phyloP scores from a whole-genome alignment of 768 basidiomycete species.

The Boletellus sp. region DNA sequence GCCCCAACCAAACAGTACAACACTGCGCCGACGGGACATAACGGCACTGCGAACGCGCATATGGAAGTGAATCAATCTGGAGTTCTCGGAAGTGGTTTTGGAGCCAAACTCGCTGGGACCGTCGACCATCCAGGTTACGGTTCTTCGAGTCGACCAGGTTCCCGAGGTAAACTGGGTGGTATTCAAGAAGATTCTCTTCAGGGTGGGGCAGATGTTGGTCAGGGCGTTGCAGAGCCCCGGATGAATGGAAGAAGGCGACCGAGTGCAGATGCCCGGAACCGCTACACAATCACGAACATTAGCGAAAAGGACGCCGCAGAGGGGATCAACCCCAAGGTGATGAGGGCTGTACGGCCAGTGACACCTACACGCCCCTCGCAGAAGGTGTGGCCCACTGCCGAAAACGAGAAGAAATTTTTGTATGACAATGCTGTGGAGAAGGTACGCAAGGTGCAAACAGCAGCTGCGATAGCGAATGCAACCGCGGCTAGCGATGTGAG shows the following conservation, averaged over 20 bases:
- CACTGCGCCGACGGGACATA: conserved; percentile 26
- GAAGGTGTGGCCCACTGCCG: conserved; percentile 33
- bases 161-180: conserved; percentile 18
- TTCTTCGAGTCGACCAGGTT: conserved; percentile 11
- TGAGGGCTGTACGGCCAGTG: conserved; percentile 14
- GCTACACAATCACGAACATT: conserved; percentile 42
- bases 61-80: conserved; percentile 23
- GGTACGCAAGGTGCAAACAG: conserved; percentile 39
- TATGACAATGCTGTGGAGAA: conserved; percentile 39
- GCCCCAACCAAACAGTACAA: conserved; percentile 22
- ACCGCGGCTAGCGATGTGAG: conserved; percentile 27
- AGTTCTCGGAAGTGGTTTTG: conserved; percentile 10
- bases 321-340: conserved; percentile 19
- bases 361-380: conserved; percentile 25
- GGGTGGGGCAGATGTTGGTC: conserved; percentile 3
- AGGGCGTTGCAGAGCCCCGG: conserved; percentile 6
- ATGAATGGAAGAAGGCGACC: conserved; percentile 29
- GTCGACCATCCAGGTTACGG: conserved; percentile 29
- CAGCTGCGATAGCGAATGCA: conserved; percentile 24
- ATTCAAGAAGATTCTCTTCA: conserved; percentile 21
- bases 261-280: conserved; percentile 30
- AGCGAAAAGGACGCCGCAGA: conserved; percentile 40
- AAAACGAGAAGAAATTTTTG: conserved; percentile 42
- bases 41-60: conserved; percentile 13
- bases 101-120: conserved; percentile 13